Conservation (phyloP, 108 stramenopile genomes). For the Cyclostephanos invisitatus region DNA sequence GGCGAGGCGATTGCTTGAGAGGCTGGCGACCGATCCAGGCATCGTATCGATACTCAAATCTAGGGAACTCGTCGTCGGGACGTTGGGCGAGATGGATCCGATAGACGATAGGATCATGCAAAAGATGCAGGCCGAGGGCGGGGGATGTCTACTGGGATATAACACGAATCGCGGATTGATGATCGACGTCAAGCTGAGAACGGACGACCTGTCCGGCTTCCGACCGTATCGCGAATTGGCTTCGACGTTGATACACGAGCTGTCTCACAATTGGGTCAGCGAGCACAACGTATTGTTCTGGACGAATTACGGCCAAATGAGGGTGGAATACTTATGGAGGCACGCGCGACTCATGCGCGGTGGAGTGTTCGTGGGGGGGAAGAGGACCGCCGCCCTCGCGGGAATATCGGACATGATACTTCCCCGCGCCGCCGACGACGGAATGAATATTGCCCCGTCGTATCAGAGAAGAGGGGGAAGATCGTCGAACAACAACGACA, state of each 20-base stretch:
- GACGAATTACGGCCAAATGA: conserved; percentile 79
- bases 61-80: conserved; percentile 69
- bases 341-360: conserved; percentile 48
- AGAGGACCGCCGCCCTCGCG: conserved; percentile 64
- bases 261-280: conserved; percentile 82
- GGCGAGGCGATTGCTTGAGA: conserved; percentile 61
- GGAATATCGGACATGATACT: conserved; percentile 47
- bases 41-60: conserved; percentile 61
- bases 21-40: conserved; percentile 72
- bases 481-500: conserved; percentile 1
- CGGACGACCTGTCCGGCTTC: conserved; percentile 63
- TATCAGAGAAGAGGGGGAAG: background rate
- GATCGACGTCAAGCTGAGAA: conserved; percentile 73
- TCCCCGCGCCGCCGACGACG: background rate
- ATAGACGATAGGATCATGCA: conserved; percentile 78
- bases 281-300: conserved; percentile 81
- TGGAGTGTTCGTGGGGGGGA: conserved; percentile 55
- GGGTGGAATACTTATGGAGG: conserved; percentile 66
- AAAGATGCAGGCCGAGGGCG: conserved; percentile 57
- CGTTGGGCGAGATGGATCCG: conserved; percentile 85
- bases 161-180: conserved; percentile 76
- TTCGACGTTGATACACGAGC: conserved; percentile 73
- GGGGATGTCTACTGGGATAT: conserved; percentile 75
- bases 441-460: background rate
- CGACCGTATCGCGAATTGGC: conserved; percentile 66